A percentile compares a stretch with the other conserved stretches of the same genome.
phyloP scores from a whole-genome alignment of 1,284 basidiomycete genomes.

The Afroboletus lepidellus region DNA sequence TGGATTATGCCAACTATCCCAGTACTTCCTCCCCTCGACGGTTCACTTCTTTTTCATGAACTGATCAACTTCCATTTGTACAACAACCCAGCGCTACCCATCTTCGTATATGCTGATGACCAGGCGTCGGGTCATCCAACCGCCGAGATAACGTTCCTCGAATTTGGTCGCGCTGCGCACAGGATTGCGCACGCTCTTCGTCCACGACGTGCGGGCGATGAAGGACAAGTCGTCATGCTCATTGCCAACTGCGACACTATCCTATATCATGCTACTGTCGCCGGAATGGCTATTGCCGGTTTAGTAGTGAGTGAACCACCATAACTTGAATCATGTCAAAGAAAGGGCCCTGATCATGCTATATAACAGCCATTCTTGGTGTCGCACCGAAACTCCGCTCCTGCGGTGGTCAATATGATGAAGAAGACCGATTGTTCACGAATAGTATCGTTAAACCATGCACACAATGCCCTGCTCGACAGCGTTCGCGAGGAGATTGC shows the following conservation, averaged over 20 bases:
- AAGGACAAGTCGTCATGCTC: not conserved
- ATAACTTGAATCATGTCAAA: not conserved
- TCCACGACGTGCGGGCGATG: not conserved
- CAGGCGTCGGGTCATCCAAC: not conserved
- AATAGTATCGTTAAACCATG: not conserved
- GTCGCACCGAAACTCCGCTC: not conserved
- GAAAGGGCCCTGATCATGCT: too few relatives aligned
- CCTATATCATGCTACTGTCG: not conserved
- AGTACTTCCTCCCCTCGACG: conserved; percentile 1
- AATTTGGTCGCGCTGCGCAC: conserved; percentile 4
- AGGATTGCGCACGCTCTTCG: conserved; percentile 2
- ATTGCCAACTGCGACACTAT: conserved; percentile 1
- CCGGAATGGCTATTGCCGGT: not conserved
- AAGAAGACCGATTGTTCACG: not conserved
- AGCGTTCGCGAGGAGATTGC: not conserved
- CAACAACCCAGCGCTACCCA: conserved; percentile 16
- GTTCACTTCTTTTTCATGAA: conserved; percentile 14
- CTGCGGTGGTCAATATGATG: not conserved
- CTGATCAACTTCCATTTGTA: conserved; percentile 22
- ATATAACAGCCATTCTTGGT: not conserved
- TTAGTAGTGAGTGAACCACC: not conserved
- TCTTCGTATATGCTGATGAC: not conserved
- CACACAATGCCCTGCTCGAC: not conserved
- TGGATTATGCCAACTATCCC: too few relatives aligned
- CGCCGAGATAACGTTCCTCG: conserved; percentile 1